Percentiles rank a stretch among this genome's conserved stretches.
These are phyloP conservation scores for Zalaria obscura DNA, from an alignment of 2,329 filamentous ascomycete species.

Conservation along the genomic window DNA sequence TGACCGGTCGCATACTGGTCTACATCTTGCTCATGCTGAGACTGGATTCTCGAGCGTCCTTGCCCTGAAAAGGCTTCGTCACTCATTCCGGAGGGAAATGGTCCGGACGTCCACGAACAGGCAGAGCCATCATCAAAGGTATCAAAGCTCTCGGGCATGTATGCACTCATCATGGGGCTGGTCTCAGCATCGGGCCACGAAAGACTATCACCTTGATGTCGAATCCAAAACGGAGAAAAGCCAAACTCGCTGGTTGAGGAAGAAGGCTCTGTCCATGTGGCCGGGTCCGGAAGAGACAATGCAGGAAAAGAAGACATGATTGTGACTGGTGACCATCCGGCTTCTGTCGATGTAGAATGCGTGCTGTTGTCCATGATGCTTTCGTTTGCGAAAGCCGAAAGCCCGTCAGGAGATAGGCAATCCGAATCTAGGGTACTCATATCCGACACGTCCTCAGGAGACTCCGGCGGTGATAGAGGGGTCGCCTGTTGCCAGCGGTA, in stretches of 20 bases:
- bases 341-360: conserved; percentile 11
- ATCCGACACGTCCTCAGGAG: conserved; percentile 4
- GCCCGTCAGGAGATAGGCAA: conserved; percentile 4
- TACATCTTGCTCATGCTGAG: not conserved
- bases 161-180: conserved; percentile 1
- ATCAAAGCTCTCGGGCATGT: not conserved
- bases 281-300: conserved; percentile 13
- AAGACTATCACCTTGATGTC: conserved; percentile 1
- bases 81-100: not conserved
- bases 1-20: not conserved
- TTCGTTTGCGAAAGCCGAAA: conserved; percentile 14
- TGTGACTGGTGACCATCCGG: conserved; percentile 15
- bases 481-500: conserved; percentile 7
- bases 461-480: conserved; percentile 5
- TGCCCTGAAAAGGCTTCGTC: conserved; percentile 2
- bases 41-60: not conserved
- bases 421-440: conserved; percentile 4
- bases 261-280: conserved; percentile 2
- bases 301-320: conserved; percentile 17
- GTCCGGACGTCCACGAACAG: not conserved
- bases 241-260: not conserved
- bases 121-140: not conserved
- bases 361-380: conserved; percentile 27
- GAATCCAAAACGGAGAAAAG: conserved; percentile 4
- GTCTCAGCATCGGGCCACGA: conserved; percentile 1